phyloP scores from a whole-genome alignment of 768 basidiomycete species.

The Russula emetica region DNA sequence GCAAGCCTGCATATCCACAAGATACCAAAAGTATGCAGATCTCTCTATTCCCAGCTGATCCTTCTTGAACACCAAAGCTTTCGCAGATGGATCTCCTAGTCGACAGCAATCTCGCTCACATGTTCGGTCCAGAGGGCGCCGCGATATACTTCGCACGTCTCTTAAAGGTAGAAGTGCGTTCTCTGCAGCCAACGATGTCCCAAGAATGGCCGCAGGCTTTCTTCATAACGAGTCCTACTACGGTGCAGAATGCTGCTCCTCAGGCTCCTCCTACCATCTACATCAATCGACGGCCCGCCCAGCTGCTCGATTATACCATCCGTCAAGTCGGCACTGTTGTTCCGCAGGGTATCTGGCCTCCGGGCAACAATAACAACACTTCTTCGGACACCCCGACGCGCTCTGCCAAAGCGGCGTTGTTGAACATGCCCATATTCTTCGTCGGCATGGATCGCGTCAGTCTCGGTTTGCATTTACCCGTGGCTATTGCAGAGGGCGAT shows the following conservation, averaged over 20 bases:
- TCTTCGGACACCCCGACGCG: neutral
- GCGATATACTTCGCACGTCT: neutral
- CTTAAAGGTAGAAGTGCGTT: neutral
- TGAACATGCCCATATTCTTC: constrained; percentile 20
- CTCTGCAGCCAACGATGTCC: neutral
- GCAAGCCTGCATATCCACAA: neutral
- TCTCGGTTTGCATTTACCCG: neutral
- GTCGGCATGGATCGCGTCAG: neutral
- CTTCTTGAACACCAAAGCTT: too few relatives aligned
- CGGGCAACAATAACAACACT: neutral
- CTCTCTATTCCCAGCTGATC: neutral
- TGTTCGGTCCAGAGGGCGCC: constrained; percentile 3
- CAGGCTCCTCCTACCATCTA: neutral
- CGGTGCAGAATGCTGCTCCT: neutral
- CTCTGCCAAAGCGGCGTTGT: neutral
- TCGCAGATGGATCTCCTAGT: constrained; percentile 10
- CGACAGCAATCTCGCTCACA: constrained; percentile 12
- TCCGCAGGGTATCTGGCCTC: constrained; percentile 14
- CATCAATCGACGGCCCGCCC: neutral
- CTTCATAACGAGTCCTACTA: neutral
- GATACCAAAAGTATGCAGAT: too few relatives aligned
- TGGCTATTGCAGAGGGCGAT: neutral
- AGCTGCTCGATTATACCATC: constrained; percentile 11
- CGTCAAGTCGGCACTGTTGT: constrained; percentile 1
- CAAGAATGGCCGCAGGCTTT: constrained; percentile 2